Percentiles rank a stretch among this genome's conserved stretches.
Evolutionary conservation across 345 rosid genomes (phyloP).

Genomic region (Boechera retrofracta): DNA sequence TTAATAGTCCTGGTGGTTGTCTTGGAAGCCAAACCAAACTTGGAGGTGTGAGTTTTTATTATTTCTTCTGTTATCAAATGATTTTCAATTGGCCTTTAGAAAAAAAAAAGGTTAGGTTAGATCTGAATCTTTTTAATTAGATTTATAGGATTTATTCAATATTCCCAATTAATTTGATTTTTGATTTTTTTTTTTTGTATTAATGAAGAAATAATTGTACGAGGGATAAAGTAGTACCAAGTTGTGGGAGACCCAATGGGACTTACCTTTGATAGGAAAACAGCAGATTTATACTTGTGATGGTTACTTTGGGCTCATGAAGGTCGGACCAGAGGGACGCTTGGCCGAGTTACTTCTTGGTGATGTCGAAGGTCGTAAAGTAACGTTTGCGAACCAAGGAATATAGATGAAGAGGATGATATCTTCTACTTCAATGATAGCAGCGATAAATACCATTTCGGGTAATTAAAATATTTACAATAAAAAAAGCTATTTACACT

Average conservation of each 20-base stretch:
- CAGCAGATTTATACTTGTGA: constrained; percentile 80
- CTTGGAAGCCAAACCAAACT: too few relatives aligned
- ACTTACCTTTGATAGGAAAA: constrained; percentile 56
- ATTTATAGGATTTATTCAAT: too few relatives aligned
- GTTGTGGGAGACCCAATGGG: constrained; percentile 86
- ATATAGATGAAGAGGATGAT: constrained; percentile 64
- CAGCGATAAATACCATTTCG: constrained; percentile 59
- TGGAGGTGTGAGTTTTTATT: too few relatives aligned
- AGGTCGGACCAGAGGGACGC: constrained; percentile 73
- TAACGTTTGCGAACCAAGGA: constrained; percentile 69
- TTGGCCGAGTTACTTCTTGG: constrained; percentile 53
- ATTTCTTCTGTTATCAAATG: too few relatives aligned
- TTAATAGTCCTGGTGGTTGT: too few relatives aligned
- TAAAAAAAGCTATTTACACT: too few relatives aligned
- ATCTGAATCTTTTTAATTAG: too few relatives aligned
- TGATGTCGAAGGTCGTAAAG: constrained; percentile 57
- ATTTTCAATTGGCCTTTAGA: too few relatives aligned
- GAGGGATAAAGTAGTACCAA: constrained; percentile 48
- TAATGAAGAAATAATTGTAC: constrained; percentile 39
- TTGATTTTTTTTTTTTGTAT: neutral
- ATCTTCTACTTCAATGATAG: constrained; percentile 72
- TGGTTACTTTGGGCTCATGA: constrained; percentile 72
- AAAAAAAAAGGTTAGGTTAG: too few relatives aligned
- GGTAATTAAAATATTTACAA: constrained; percentile 43
- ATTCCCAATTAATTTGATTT: too few relatives aligned